Percentiles rank a stretch among this genome's conserved stretches.
Conservation (phyloP, 345 rosid genomes). For the Gossypium anomalum region DNA sequence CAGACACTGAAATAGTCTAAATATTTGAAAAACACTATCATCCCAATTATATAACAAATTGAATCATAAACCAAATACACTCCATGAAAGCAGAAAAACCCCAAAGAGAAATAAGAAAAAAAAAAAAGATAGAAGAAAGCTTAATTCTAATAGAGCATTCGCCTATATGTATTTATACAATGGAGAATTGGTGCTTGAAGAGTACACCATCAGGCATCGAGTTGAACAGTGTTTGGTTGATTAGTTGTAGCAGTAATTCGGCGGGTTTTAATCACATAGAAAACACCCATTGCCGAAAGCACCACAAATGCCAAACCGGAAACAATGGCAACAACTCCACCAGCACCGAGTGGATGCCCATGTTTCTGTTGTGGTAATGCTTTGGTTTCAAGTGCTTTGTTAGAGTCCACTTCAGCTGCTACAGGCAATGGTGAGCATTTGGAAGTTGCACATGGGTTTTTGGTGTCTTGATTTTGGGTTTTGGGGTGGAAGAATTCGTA, state of each 20-base stretch:
- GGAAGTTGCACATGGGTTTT: constrained; percentile 29
- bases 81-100: background rate
- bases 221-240: constrained; percentile 35
- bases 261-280: constrained; percentile 28
- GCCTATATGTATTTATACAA: constrained; percentile 1
- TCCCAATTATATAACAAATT: constrained; percentile 1
- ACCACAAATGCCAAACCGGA: constrained; percentile 40
- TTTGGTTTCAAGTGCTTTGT: constrained; percentile 29
- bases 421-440: constrained; percentile 56
- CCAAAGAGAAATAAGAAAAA: background rate
- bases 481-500: constrained; percentile 78
- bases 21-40: background rate
- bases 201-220: constrained; percentile 27
- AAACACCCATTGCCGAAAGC: constrained; percentile 34
- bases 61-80: constrained; percentile 14
- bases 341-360: constrained; percentile 29
- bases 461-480: constrained; percentile 25
- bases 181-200: background rate
- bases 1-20: background rate
- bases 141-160: background rate
- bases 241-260: constrained; percentile 28
- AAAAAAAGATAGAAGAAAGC: background rate
- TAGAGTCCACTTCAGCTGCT: constrained; percentile 47
- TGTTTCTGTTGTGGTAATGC: constrained; percentile 25
- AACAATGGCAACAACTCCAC: constrained; percentile 39